These are phyloP conservation scores for Astrephomene gubernaculifera DNA, from an alignment of 139 green algal genomes.

Conservation along the genomic window DNA sequence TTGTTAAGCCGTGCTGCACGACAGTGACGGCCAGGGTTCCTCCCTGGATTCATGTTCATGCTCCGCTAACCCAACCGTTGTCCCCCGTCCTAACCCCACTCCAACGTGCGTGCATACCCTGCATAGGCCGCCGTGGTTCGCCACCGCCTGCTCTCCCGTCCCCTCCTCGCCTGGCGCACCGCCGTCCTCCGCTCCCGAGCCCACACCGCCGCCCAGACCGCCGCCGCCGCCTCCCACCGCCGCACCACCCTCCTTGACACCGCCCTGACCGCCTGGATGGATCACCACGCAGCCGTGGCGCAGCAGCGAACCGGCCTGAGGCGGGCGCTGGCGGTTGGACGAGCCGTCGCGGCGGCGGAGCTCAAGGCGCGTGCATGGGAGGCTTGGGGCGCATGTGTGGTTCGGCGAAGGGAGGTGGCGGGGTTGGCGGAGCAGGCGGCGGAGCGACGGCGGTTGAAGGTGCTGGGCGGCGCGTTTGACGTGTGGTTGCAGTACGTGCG, in stretches of 20 bases:
- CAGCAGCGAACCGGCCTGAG: constrained; percentile 10
- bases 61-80: not conserved
- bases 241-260: not conserved
- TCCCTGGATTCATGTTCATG: not conserved
- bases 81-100: not conserved
- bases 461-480: constrained; percentile 42
- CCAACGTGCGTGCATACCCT: not conserved
- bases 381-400: constrained; percentile 10
- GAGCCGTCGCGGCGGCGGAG: not conserved
- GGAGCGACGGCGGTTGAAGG: not conserved
- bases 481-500: constrained; percentile 53
- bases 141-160: constrained; percentile 3
- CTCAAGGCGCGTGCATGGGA: constrained; percentile 11
- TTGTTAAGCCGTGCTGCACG: not conserved
- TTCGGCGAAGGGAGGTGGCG: not conserved
- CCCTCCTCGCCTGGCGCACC: constrained; percentile 12
- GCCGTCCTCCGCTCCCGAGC: not conserved
- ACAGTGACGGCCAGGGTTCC: not conserved
- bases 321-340: constrained; percentile 13
- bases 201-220: not conserved
- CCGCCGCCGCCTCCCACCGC: not conserved
- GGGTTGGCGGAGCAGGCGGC: constrained; percentile 10
- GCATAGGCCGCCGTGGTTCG: not conserved
- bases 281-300: not conserved
- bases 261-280: not conserved